These are phyloP conservation scores for Westerdykella ornata DNA, from an alignment of 2,329 filamentous ascomycete species.

Conservation along the genomic window DNA sequence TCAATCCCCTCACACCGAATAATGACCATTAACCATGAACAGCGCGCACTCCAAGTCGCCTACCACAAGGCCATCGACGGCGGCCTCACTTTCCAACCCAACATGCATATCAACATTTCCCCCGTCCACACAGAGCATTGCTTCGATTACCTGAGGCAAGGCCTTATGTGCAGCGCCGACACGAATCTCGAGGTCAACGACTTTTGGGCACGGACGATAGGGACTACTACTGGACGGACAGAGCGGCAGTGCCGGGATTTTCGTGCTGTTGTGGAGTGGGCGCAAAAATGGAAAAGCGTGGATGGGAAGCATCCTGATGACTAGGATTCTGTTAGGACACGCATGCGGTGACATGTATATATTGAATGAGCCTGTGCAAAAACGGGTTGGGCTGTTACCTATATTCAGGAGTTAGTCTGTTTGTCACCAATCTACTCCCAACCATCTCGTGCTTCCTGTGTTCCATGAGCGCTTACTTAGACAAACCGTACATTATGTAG, in stretches of 20 bases:
- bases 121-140: slow-evolving; percentile 3
- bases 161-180: slow-evolving; percentile 6
- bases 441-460: too few species aligned
- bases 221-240: not conserved
- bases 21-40: not conserved
- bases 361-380: too few species aligned
- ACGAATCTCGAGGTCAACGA: slow-evolving; percentile 3
- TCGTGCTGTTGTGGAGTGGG: slow-evolving; percentile 1
- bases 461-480: too few species aligned
- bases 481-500: too few species aligned
- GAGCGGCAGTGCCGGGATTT: slow-evolving; percentile 3
- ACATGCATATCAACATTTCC: not conserved
- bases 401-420: too few species aligned
- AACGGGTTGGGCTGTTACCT: too few species aligned
- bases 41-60: not conserved
- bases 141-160: slow-evolving; percentile 8
- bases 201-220: not conserved
- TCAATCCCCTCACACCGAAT: not conserved
- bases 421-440: too few species aligned
- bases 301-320: too few species aligned
- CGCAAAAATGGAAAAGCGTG: not conserved
- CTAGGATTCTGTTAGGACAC: too few species aligned
- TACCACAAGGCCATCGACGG: not conserved
- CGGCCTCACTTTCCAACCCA: not conserved
- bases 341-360: too few species aligned